Evolutionary conservation across 148 eudicot species (phyloP).

Genomic region (Nepenthes mirabilis): DNA sequence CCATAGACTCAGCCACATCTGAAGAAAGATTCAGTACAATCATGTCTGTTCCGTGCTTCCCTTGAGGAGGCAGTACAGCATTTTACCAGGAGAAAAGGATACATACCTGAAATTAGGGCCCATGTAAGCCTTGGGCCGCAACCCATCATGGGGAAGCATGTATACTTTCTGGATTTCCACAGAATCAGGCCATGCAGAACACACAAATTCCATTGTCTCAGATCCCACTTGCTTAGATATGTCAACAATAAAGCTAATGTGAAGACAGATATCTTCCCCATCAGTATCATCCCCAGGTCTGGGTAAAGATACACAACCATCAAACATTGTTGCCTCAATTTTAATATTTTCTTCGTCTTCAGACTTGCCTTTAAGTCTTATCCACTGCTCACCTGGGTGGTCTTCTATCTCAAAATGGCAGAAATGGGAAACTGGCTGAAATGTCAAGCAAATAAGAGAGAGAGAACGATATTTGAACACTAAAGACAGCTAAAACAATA

Average conservation of each 20-base stretch:
- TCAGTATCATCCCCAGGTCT: conserved; percentile 29
- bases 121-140: conserved; percentile 34
- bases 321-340: conserved; percentile 69
- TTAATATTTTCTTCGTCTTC: conserved; percentile 41
- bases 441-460: background rate
- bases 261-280: conserved; percentile 33
- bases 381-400: conserved; percentile 47
- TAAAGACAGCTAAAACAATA: background rate
- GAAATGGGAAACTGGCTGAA: conserved; percentile 39
- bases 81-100: background rate
- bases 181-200: conserved; percentile 65
- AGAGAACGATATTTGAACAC: background rate
- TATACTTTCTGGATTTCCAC: conserved; percentile 60
- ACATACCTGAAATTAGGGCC: conserved; percentile 47
- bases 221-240: conserved; percentile 42
- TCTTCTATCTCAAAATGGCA: conserved; percentile 43
- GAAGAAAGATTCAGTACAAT: background rate
- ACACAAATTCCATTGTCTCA: conserved; percentile 47
- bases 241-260: conserved; percentile 53
- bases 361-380: conserved; percentile 41
- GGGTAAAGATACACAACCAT: conserved; percentile 36
- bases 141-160: conserved; percentile 17
- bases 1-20: background rate
- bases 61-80: background rate
- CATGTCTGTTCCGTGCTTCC: background rate